phyloP scores from a whole-genome alignment of 441 rosid species.

The Brassica hybrid region DNA sequence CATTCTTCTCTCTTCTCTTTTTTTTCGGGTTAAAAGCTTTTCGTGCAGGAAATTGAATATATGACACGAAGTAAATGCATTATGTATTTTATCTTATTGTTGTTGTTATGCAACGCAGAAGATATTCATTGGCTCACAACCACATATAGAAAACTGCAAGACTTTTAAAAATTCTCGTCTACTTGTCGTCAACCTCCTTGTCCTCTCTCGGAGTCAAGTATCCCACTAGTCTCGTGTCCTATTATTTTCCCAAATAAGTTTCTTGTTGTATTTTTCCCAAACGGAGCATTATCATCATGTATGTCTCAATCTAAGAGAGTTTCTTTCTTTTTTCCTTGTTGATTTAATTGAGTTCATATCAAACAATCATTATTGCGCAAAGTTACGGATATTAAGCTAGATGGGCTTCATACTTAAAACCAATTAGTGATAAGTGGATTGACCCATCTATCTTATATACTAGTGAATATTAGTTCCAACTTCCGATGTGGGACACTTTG shows the following conservation, averaged over 20 bases:
- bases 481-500: too few species aligned
- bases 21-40: too few species aligned
- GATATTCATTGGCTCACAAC: not conserved
- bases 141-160: not conserved
- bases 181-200: not conserved
- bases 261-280: not conserved
- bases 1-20: not conserved
- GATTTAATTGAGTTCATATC: too few species aligned
- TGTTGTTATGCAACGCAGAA: not conserved
- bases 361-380: too few species aligned
- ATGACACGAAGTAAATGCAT: not conserved
- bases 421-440: too few species aligned
- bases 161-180: not conserved
- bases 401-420: too few species aligned
- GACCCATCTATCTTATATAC: too few species aligned
- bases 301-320: too few species aligned
- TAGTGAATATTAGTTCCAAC: too few species aligned
- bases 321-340: not conserved
- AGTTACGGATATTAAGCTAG: too few species aligned
- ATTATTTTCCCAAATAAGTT: not conserved
- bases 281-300: not conserved
- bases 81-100: not conserved
- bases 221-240: constrained; percentile 2
- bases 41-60: not conserved
- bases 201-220: not conserved